These are phyloP conservation scores for Lasiodiplodia theobromae DNA, from an alignment of 2,329 filamentous ascomycete species.

Conservation along the genomic window DNA sequence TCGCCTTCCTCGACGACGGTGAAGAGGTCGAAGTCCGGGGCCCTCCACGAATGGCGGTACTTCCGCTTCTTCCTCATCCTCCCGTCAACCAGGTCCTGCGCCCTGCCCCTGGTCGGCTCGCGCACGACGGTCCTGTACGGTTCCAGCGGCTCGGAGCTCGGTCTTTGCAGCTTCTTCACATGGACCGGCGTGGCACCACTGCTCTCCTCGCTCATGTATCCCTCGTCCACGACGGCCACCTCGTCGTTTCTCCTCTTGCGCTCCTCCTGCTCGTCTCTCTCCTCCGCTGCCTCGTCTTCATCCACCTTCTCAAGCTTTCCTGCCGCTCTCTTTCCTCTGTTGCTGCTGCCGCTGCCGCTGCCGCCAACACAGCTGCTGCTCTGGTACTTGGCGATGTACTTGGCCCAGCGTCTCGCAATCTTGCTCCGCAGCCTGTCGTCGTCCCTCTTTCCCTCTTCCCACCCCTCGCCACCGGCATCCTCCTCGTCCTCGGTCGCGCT, in stretches of 20 bases:
- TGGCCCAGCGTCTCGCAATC: conserved; percentile 50
- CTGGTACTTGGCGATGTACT: conserved; percentile 48
- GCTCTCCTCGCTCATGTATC: conserved; percentile 28
- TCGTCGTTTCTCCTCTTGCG: conserved; percentile 31
- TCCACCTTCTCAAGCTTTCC: not conserved
- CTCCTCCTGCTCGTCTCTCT: conserved; percentile 40
- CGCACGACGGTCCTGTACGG: conserved; percentile 37
- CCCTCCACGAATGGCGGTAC: conserved; percentile 48
- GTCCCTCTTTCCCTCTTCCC: conserved; percentile 39
- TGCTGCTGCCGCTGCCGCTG: conserved; percentile 1
- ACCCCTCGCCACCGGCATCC: not conserved
- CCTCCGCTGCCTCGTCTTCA: not conserved
- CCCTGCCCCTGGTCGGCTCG: conserved; percentile 46
- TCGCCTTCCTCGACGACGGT: conserved; percentile 52
- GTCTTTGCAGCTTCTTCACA: conserved; percentile 5
- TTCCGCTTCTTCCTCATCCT: conserved; percentile 37
- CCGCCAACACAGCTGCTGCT: conserved; percentile 28
- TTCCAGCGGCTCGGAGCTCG: conserved; percentile 11
- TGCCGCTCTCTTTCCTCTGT: not conserved
- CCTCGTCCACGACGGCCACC: conserved; percentile 27
- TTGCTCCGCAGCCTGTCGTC: conserved; percentile 47
- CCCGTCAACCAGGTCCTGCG: conserved; percentile 42
- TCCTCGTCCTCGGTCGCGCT: conserved; percentile 31
- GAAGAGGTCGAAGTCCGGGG: conserved; percentile 51
- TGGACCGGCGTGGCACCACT: conserved; percentile 19